Evolutionary conservation across 2,329 filamentous ascomycete species (phyloP).

Genomic region (Fusarium heterosporum): DNA sequence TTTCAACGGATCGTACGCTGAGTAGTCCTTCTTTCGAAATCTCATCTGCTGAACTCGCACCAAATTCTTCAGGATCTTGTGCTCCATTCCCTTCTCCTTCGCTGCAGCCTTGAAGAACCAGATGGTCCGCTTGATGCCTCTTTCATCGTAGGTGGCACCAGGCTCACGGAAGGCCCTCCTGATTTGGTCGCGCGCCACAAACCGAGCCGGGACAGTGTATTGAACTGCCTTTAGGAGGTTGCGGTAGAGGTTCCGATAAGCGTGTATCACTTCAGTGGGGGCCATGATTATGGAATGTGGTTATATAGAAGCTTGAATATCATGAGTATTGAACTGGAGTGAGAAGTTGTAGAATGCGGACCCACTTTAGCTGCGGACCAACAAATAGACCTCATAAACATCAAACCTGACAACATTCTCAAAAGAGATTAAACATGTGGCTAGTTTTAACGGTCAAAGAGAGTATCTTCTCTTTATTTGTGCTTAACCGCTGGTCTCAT

Average conservation of each 20-base stretch:
- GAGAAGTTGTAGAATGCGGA: slow-evolving; percentile 14
- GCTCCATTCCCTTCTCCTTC: slow-evolving; percentile 73
- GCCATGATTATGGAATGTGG: slow-evolving; percentile 33
- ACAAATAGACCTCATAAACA: background rate
- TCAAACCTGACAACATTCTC: background rate
- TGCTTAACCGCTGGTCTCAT: slow-evolving; percentile 23
- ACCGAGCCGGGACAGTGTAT: slow-evolving; percentile 76
- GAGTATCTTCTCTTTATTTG: background rate
- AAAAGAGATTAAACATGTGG: background rate
- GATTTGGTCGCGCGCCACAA: slow-evolving; percentile 68
- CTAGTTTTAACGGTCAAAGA: background rate
- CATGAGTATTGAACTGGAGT: background rate
- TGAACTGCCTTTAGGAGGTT: slow-evolving; percentile 76
- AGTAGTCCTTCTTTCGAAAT: slow-evolving; percentile 14
- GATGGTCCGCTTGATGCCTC: slow-evolving; percentile 71
- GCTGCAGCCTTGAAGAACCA: slow-evolving; percentile 77
- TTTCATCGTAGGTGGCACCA: slow-evolving; percentile 59
- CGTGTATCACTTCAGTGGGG: slow-evolving; percentile 63
- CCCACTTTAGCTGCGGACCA: slow-evolving; percentile 19
- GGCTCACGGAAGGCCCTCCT: slow-evolving; percentile 68
- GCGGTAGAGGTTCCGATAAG: slow-evolving; percentile 78
- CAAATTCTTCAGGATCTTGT: slow-evolving; percentile 77
- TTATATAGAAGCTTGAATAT: background rate
- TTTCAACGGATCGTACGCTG: slow-evolving; percentile 29
- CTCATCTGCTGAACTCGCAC: slow-evolving; percentile 53